Conservation (phyloP, 2,329 filamentous ascomycete genomes). For the Xylariaceae sp. region DNA sequence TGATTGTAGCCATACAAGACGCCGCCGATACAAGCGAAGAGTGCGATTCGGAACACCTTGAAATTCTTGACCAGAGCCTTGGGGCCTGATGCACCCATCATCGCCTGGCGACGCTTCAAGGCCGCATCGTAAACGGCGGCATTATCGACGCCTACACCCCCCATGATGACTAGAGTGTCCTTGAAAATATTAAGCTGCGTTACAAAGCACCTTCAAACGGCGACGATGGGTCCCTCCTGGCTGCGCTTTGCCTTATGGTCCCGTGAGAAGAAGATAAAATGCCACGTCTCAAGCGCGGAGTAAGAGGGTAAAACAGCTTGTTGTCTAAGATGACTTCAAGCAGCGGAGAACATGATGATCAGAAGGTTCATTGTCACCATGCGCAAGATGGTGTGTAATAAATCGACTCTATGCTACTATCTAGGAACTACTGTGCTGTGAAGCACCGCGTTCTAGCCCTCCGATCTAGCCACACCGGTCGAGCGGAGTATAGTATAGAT, state of each 20-base stretch:
- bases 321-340: background rate
- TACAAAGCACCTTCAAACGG: background rate
- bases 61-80: conserved; percentile 62
- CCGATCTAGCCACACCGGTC: conserved; percentile 11
- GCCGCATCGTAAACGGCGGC: conserved; percentile 51
- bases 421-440: background rate
- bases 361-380: background rate
- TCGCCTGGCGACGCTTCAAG: conserved; percentile 48
- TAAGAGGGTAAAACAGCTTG: background rate
- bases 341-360: background rate
- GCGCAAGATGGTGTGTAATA: background rate
- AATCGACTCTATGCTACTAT: background rate
- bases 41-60: conserved; percentile 65
- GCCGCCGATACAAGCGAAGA: conserved; percentile 69
- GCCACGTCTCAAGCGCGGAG: background rate
- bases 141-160: conserved; percentile 35
- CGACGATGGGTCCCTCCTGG: background rate
- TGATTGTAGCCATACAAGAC: conserved; percentile 76
- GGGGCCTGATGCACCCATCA: conserved; percentile 53
- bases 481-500: conserved; percentile 7
- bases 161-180: conserved; percentile 16
- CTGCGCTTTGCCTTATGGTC: background rate
- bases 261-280: background rate
- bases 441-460: conserved; percentile 4
- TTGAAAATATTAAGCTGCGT: background rate